Base-by-base conservation (phyloP, 202 grass and related monocot genomes). In the Schoenoplectus triqueter region DNA sequence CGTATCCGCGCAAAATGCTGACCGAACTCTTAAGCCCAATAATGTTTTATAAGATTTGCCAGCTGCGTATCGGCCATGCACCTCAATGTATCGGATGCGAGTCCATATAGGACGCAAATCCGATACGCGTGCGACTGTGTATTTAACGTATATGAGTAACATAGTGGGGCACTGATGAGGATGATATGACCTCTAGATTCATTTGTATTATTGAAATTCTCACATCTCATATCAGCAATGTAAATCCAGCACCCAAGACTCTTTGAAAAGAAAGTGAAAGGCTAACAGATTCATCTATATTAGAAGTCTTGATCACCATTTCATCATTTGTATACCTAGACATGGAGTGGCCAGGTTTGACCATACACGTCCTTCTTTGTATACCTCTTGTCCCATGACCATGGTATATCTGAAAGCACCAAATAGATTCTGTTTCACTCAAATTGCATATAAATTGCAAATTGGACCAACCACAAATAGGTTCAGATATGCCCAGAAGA, bases 351-450 rank as follows among this genome's bases (percentile, higher is more conserved):
- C 95, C 93, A 98, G 9, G 87, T 88, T 54, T 94, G 88, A 11
- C 95, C 93, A 71, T 95, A 86, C 10, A 90, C 95, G 83, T 98
- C 95, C 50, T 94, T 95, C 83, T 90, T 90, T 1, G 90, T 87
- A 86, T 95, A 98, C 86, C 84, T 89, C 81, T 67, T 89, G 66
- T 98, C 92, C 95, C 95, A 95, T 3, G 91, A 95, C 95, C 95
- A 98, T 6, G 95, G 90, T 2, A 91, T 87, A 85, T 95, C 95
- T 95, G 81, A 73, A 88, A 88, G 75, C 9, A 86, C 0, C 64
- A 75, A 14, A 66, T 64, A 73, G 31, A 75, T 56, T 19, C 4
- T 74, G 31, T 19, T 13, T 15, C 22, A 10, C 13, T 45, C 10
- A 76, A 78, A 59, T 77, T 41, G 20, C 51, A n/a, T 78, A 22